Evolutionary conservation across 495 filamentous ascomycete species (phyloP).

Genomic region (Neurospora tetraspora): DNA sequence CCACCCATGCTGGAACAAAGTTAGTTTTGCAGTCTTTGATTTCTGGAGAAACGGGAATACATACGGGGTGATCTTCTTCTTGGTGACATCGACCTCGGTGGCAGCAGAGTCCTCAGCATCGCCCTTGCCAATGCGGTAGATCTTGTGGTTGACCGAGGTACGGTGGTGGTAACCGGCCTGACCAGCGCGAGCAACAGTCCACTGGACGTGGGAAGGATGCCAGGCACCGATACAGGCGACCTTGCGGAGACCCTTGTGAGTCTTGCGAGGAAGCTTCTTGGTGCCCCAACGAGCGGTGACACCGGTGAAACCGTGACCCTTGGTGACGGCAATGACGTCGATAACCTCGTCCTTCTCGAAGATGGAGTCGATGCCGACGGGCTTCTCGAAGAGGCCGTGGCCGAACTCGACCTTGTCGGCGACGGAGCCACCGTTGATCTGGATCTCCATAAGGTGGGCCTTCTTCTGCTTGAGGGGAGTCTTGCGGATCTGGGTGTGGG

Average conservation of each 20-base stretch:
- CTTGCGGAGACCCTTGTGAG: conserved; percentile 99
- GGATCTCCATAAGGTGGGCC: conserved; percentile 99
- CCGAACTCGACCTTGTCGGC: conserved; percentile 95
- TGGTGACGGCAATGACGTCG: conserved; percentile 98
- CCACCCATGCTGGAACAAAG: conserved; percentile 72
- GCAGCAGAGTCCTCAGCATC: conserved; percentile 80
- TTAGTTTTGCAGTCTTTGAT: conserved; percentile 6
- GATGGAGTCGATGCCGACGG: conserved; percentile 81
- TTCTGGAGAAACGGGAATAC: conserved; percentile 27
- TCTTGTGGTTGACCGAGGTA: conserved; percentile 99
- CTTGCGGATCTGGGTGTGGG: conserved; percentile 98
- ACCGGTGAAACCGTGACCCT: conserved; percentile 97
- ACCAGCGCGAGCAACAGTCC: conserved; percentile 99
- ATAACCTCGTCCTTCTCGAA: conserved; percentile 99
- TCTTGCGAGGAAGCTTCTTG: conserved; percentile 99
- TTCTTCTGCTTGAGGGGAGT: conserved; percentile 99
- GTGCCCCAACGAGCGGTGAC: conserved; percentile 98
- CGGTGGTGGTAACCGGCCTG: conserved; percentile 99
- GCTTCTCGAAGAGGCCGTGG: conserved; percentile 95
- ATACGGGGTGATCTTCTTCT: conserved; percentile 99
- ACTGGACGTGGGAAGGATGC: conserved; percentile 99
- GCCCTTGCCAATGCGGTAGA: conserved; percentile 96
- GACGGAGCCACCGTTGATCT: conserved; percentile 94
- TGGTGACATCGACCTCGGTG: conserved; percentile 92
- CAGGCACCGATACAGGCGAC: conserved; percentile 99